Evolutionary conservation across 768 basidiomycete genomes (phyloP), one percentile per base, ranked within the genome.

Genomic region (Tylopilus vinaceipallidus): DNA sequence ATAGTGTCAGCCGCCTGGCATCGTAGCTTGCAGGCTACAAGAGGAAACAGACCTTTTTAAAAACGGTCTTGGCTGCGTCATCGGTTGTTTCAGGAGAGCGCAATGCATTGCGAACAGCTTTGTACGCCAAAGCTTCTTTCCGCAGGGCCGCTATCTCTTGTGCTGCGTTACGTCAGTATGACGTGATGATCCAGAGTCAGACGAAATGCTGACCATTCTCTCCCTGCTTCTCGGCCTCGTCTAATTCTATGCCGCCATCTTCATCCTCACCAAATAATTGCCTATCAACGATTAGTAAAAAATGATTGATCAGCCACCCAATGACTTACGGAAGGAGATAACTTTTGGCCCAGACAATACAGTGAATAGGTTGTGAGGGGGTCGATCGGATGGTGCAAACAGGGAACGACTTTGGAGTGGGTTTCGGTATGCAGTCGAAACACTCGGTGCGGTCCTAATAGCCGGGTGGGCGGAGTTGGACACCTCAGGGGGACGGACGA

Each of bases 351-450:
- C 97, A 99, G 3, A 98, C 95, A 42, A 99, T 98, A 62, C 95
- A 99, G 61, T 99, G 97, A 43, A 98, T 97, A 0, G 97, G 93
- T 56, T 95, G 95, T 49, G 88, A 91, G 0, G 97, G 97, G 0
- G 97, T 98, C 3, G 92, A 92, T 33, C 95, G 85, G 57, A 99
- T 98, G 0, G 97, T 98, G 67, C 97, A 99, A 10, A 98, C 95
- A 0, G 97, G 95, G 64, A 92, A 98, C 0, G 91, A 88, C 65
- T 94, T 98, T 0, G 94, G 93, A 0, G 89, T 88, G 1, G 88
- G 86, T 65, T 98, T 98, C 5, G 87, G 81, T n/a, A 91, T 78
- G 58, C 97, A 99, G 63, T 98, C 95, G 62, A 95, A 98, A 69
- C 97, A 99, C 63, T 98, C 95, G 2, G 91, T 90, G 23, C 75